Evolutionary conservation across 1,284 basidiomycete species (phyloP).

Genomic region (Neolentinus lepideus): DNA sequence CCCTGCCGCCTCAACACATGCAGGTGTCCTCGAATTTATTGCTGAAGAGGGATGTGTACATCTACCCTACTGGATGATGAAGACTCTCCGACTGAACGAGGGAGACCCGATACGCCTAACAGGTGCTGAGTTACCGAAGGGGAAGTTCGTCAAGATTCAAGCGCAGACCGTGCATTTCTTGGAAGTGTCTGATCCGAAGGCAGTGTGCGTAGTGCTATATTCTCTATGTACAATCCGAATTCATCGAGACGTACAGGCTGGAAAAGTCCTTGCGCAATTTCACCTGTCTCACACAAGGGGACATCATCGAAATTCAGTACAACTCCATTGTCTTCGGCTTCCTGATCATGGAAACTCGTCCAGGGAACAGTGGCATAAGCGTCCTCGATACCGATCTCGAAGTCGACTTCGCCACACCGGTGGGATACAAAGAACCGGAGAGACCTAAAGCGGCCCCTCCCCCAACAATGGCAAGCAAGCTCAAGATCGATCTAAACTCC

Average conservation of each 20-base stretch:
- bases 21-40: slow-evolving; percentile 98
- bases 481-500: slow-evolving; percentile 88
- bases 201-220: slow-evolving; percentile 63
- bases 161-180: slow-evolving; percentile 94
- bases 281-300: slow-evolving; percentile 83
- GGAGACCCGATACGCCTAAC: slow-evolving; percentile 94
- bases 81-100: slow-evolving; percentile 85
- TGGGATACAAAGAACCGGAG: slow-evolving; percentile 87
- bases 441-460: slow-evolving; percentile 76
- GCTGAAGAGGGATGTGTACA: slow-evolving; percentile 95
- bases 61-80: slow-evolving; percentile 99
- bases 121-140: slow-evolving; percentile 85
- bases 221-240: neutral
- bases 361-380: slow-evolving; percentile 84
- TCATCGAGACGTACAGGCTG: slow-evolving; percentile 47
- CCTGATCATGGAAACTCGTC: slow-evolving; percentile 90
- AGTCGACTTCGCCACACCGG: slow-evolving; percentile 75
- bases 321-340: slow-evolving; percentile 93
- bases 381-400: slow-evolving; percentile 96
- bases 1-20: slow-evolving; percentile 84
- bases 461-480: slow-evolving; percentile 93
- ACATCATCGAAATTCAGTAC: slow-evolving; percentile 89
- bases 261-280: slow-evolving; percentile 95
- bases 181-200: slow-evolving; percentile 93
- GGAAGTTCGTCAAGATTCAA: slow-evolving; percentile 95